Conservation (phyloP, 2,329 filamentous ascomycete genomes). For the Keithomyces neogunnii region DNA sequence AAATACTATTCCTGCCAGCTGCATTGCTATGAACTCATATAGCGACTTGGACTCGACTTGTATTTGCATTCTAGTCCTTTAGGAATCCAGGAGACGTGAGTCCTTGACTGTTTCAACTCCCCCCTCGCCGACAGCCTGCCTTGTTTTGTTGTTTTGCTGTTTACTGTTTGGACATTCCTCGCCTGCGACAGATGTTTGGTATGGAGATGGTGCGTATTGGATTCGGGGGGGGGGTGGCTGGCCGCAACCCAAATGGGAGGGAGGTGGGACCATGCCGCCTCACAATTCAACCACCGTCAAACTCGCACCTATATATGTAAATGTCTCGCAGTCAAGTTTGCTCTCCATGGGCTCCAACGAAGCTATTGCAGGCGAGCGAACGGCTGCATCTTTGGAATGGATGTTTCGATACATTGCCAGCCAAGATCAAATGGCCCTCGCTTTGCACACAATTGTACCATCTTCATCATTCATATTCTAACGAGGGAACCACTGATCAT, state of each 20-base stretch:
- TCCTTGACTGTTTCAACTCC: neutral
- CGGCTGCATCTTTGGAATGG: neutral
- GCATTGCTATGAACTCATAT: neutral
- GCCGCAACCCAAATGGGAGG: neutral
- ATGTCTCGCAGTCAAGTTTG: neutral
- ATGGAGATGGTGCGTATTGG: constrained; percentile 1
- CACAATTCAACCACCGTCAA: neutral
- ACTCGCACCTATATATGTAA: neutral
- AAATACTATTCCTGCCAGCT: neutral
- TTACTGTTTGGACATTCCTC: constrained; percentile 2
- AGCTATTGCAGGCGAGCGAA: neutral
- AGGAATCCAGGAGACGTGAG: constrained; percentile 1
- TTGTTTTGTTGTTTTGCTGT: constrained; percentile 3
- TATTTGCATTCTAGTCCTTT: neutral
- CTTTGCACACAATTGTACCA: too few species aligned
- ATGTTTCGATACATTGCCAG: neutral
- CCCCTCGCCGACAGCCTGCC: neutral
- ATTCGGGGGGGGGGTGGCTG: neutral
- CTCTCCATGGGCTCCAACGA: neutral
- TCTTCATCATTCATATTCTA: neutral
- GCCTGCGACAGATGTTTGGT: constrained; percentile 6
- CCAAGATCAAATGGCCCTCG: neutral
- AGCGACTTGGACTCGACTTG: neutral
- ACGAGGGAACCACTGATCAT: neutral
- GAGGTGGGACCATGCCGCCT: neutral